Evolutionary conservation across 129 eudicot species (phyloP).

Genomic region (Daucus carota): DNA sequence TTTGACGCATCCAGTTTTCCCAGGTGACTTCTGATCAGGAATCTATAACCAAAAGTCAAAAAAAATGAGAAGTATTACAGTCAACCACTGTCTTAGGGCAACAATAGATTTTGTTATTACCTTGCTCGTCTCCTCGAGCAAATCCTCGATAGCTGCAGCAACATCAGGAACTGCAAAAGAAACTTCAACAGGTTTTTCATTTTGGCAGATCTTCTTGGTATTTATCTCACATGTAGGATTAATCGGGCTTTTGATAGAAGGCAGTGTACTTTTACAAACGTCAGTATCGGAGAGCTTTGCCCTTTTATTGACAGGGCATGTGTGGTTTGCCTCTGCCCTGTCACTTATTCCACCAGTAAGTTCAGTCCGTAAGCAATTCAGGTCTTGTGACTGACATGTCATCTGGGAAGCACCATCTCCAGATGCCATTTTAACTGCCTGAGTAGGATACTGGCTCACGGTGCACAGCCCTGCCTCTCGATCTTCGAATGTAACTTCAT

Average conservation of each 20-base stretch:
- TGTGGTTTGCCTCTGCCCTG: constrained; percentile 22
- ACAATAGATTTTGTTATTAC: constrained; percentile 20
- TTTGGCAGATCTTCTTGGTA: constrained; percentile 15
- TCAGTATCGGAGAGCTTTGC: constrained; percentile 36
- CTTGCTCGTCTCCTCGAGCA: constrained; percentile 94
- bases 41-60: constrained; percentile 38
- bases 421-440: constrained; percentile 48
- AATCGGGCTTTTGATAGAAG: constrained; percentile 14
- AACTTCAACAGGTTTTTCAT: constrained; percentile 26
- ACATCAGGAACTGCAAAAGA: constrained; percentile 68
- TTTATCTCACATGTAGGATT: constrained; percentile 12
- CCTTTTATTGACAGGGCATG: constrained; percentile 38
- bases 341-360: constrained; percentile 14
- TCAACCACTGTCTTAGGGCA: not conserved
- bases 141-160: constrained; percentile 88
- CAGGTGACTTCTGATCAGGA: constrained; percentile 57
- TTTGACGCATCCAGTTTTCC: constrained; percentile 34
- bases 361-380: constrained; percentile 19
- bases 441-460: constrained; percentile 71
- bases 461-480: constrained; percentile 66
- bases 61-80: not conserved
- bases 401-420: constrained; percentile 37
- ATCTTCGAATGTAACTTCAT: constrained; percentile 61
- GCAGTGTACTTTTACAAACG: constrained; percentile 3
- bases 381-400: constrained; percentile 36